phyloP scores from a whole-genome alignment of 768 basidiomycete genomes.

The Suillus placidus region DNA sequence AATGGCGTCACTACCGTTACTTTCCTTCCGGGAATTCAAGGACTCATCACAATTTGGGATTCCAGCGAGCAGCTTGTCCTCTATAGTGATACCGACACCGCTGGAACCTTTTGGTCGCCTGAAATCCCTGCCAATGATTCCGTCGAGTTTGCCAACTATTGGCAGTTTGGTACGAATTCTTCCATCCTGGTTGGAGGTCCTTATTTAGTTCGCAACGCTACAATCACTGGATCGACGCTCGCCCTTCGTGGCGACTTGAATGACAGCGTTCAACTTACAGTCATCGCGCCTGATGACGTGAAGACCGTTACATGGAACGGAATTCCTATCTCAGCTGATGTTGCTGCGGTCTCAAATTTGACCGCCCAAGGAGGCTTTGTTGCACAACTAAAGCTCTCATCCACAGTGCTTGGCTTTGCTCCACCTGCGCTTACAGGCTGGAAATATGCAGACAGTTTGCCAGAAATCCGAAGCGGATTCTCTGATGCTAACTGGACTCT shows the following conservation, averaged over 20 bases:
- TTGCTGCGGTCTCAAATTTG: conserved; percentile 30
- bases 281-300: conserved; percentile 62
- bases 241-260: conserved; percentile 72
- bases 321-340: conserved; percentile 39
- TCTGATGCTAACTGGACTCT: conserved; percentile 66
- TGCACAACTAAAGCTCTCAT: conserved; percentile 44
- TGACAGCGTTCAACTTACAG: conserved; percentile 54
- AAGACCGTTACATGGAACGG: conserved; percentile 76
- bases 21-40: conserved; percentile 58
- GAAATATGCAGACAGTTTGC: conserved; percentile 76
- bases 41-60: conserved; percentile 66
- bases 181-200: conserved; percentile 69
- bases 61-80: conserved; percentile 68
- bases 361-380: conserved; percentile 50
- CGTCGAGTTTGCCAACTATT: conserved; percentile 59
- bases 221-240: conserved; percentile 50
- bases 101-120: conserved; percentile 78
- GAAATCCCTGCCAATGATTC: conserved; percentile 46
- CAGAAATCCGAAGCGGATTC: conserved; percentile 61
- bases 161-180: conserved; percentile 72
- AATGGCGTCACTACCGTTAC: conserved; percentile 47
- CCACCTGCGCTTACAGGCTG: conserved; percentile 63
- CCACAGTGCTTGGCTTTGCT: conserved; percentile 33
- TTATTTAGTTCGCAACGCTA: conserved; percentile 62
- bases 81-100: conserved; percentile 65